phyloP scores from a whole-genome alignment of 441 rosid species.

The Theobroma grandiflorum region DNA sequence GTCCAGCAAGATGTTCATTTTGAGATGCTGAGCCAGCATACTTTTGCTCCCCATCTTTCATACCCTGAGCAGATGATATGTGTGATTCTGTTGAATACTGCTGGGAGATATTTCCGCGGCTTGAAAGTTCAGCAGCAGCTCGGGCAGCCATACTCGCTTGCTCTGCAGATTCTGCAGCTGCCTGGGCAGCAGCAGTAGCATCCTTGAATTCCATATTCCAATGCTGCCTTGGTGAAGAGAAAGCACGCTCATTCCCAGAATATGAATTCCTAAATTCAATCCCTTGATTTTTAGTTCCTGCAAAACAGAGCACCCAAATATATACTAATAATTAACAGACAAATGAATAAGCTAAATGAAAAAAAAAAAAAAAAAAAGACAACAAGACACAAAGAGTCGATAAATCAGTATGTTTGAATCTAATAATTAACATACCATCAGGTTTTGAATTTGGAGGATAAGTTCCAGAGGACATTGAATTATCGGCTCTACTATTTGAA shows the following conservation, averaged over 20 bases:
- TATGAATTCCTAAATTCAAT: constrained; percentile 50
- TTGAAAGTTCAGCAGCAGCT: constrained; percentile 92
- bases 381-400: neutral
- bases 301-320: constrained; percentile 29
- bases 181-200: constrained; percentile 93
- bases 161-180: constrained; percentile 97
- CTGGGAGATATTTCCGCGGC: constrained; percentile 56
- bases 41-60: constrained; percentile 46
- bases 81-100: constrained; percentile 57
- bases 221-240: constrained; percentile 45
- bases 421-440: constrained; percentile 51
- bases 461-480: constrained; percentile 30
- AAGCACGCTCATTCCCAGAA: constrained; percentile 41
- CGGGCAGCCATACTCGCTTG: constrained; percentile 95
- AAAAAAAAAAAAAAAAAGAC: neutral
- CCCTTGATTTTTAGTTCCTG: constrained; percentile 52
- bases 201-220: constrained; percentile 89
- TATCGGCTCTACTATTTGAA: constrained; percentile 34
- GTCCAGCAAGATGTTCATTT: constrained; percentile 36
- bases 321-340: constrained; percentile 23
- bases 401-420: constrained; percentile 8
- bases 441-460: constrained; percentile 45
- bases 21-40: constrained; percentile 44
- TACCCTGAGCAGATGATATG: constrained; percentile 39
- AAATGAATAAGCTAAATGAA: constrained; percentile 11